Conservation (phyloP, 768 basidiomycete genomes). For the Roridomyces roridus region DNA sequence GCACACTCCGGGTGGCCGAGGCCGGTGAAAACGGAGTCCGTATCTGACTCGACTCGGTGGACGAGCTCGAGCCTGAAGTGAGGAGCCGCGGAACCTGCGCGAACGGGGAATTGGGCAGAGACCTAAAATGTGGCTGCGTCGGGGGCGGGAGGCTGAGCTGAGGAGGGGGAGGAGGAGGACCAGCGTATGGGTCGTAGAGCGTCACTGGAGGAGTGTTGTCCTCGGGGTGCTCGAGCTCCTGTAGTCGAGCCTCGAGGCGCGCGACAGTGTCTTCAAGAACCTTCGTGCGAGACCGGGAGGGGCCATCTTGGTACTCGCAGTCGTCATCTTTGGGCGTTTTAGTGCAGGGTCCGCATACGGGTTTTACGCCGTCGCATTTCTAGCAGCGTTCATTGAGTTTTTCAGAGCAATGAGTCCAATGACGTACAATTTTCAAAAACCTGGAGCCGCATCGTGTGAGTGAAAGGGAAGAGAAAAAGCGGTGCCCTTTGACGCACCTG, state of each 20-base stretch:
- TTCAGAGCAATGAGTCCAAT: not conserved
- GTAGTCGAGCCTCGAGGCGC: constrained; percentile 44
- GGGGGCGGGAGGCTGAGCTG: constrained; percentile 1
- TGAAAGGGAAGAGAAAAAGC: not conserved
- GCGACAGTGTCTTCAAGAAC: constrained; percentile 48
- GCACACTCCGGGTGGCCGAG: constrained; percentile 31
- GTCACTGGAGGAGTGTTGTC: constrained; percentile 22
- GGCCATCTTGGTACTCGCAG: constrained; percentile 75
- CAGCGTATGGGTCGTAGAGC: constrained; percentile 24
- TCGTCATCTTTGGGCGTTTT: constrained; percentile 65
- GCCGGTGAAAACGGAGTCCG: constrained; percentile 42
- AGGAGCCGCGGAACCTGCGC: constrained; percentile 1
- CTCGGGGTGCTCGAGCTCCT: constrained; percentile 42
- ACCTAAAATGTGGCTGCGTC: not conserved
- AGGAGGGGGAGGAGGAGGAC: not conserved
- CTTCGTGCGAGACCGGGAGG: constrained; percentile 63
- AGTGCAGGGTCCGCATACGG: constrained; percentile 68
- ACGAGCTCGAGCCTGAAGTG: constrained; percentile 14
- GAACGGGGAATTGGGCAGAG: constrained; percentile 4
- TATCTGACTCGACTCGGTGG: constrained; percentile 13
- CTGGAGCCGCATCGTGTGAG: constrained; percentile 31
- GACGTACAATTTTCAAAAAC: constrained; percentile 56
- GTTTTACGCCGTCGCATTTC: constrained; percentile 74
- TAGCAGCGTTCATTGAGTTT: constrained; percentile 29
- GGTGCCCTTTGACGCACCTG: constrained; percentile 37